phyloP scores from a whole-genome alignment of 1,284 basidiomycete genomes.

The Ustilago shanxiensis region DNA sequence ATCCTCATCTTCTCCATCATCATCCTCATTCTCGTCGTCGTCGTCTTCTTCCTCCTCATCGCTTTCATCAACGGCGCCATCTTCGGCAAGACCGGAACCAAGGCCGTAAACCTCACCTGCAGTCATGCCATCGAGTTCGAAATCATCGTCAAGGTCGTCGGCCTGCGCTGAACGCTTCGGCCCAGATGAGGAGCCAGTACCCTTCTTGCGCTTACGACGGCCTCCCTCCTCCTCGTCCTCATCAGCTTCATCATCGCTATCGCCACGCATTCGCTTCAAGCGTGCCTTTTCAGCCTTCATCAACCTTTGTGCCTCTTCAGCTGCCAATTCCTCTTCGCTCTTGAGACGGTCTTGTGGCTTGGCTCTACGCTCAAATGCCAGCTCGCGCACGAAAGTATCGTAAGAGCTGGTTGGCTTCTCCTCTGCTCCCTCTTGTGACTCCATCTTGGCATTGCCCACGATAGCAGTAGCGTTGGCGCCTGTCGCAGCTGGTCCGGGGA shows the following conservation, averaged over 20 bases:
- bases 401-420: conserved; percentile 73
- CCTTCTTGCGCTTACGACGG: conserved; percentile 57
- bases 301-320: conserved; percentile 87
- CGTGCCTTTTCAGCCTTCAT: conserved; percentile 87
- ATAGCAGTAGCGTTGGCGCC: conserved; percentile 39
- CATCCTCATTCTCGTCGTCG: conserved; percentile 45
- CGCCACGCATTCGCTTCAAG: conserved; percentile 86
- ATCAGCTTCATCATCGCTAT: conserved; percentile 74
- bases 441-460: conserved; percentile 12
- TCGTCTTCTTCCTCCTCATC: conserved; percentile 58
- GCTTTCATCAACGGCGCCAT: conserved; percentile 70
- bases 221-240: conserved; percentile 47
- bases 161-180: conserved; percentile 74
- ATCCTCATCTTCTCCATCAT: conserved; percentile 35
- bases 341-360: conserved; percentile 96
- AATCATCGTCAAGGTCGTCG: conserved; percentile 95
- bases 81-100: conserved; percentile 59
- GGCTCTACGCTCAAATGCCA: conserved; percentile 92
- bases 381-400: conserved; percentile 89
- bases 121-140: conserved; percentile 70
- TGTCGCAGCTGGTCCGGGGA: conserved; percentile 38
- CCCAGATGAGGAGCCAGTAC: conserved; percentile 57
- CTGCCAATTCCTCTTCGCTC: conserved; percentile 91
- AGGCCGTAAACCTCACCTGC: conserved; percentile 63
- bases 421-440: conserved; percentile 7